Conservation (phyloP, 2,329 filamentous ascomycete genomes). For the Nigrospora oryzae region DNA sequence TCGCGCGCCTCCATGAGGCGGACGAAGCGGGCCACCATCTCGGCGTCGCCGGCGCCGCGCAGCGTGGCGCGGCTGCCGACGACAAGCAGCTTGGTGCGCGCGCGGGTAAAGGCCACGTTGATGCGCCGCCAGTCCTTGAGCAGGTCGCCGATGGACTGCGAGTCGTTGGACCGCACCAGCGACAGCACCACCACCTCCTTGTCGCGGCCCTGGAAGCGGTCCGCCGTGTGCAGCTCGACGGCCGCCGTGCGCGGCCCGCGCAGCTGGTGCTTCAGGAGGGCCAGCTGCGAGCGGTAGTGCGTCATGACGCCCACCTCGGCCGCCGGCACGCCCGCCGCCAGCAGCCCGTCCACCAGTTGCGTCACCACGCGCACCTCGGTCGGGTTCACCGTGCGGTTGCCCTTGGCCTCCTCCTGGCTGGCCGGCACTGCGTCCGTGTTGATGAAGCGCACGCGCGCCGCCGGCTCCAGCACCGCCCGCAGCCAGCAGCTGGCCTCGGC, state of each 20-base stretch:
- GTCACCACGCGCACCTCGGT: slow-evolving; percentile 71
- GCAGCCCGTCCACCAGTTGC: slow-evolving; percentile 72
- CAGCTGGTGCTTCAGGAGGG: slow-evolving; percentile 68
- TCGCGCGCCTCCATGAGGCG: slow-evolving; percentile 63
- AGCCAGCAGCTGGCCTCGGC: slow-evolving; percentile 61
- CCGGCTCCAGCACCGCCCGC: slow-evolving; percentile 58
- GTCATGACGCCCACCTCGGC: slow-evolving; percentile 89
- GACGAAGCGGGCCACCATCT: slow-evolving; percentile 71
- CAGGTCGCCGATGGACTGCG: slow-evolving; percentile 77
- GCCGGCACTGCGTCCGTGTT: slow-evolving; percentile 73
- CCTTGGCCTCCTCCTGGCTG: slow-evolving; percentile 65
- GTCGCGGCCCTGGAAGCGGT: slow-evolving; percentile 93
- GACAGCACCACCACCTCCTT: slow-evolving; percentile 87
- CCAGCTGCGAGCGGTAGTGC: slow-evolving; percentile 88
- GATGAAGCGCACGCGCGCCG: slow-evolving; percentile 72
- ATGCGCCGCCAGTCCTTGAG: slow-evolving; percentile 87
- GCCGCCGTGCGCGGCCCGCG: slow-evolving; percentile 40
- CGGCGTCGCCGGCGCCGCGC: slow-evolving; percentile 60
- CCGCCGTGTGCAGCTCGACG: slow-evolving; percentile 93
- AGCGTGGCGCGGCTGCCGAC: slow-evolving; percentile 77
- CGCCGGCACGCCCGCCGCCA: slow-evolving; percentile 66
- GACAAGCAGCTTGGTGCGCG: slow-evolving; percentile 84
- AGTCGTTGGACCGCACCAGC: slow-evolving; percentile 80
- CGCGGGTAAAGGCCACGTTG: slow-evolving; percentile 91
- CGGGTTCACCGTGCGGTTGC: slow-evolving; percentile 81